Conservation (phyloP, 257 asterid genomes). For the Lantana camara region DNA sequence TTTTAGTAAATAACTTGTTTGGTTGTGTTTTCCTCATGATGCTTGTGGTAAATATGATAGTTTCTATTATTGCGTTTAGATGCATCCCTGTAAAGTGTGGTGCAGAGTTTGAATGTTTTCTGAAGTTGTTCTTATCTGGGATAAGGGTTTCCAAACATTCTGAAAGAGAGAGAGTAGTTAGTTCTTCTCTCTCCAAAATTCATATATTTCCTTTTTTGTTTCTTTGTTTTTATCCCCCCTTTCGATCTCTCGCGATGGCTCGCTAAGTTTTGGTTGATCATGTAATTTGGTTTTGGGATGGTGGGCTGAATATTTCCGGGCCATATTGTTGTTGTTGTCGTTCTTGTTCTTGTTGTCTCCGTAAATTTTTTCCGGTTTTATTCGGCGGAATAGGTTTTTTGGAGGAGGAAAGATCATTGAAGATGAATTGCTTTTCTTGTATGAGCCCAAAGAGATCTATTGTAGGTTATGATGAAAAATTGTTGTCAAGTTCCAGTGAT, state of each 20-base stretch:
- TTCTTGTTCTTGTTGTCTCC: slow-evolving; percentile 23
- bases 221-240: neutral
- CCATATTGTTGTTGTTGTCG: slow-evolving; percentile 17
- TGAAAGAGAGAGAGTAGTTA: slow-evolving; percentile 33
- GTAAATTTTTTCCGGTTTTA: slow-evolving; percentile 15
- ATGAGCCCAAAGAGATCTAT: slow-evolving; percentile 36
- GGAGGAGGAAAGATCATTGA: slow-evolving; percentile 7
- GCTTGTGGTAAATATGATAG: slow-evolving; percentile 23
- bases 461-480: slow-evolving; percentile 42
- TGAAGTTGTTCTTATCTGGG: slow-evolving; percentile 20
- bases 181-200: slow-evolving; percentile 35
- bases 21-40: slow-evolving; percentile 26
- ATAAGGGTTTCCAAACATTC: slow-evolving; percentile 31
- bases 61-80: slow-evolving; percentile 16
- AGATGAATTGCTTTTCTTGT: slow-evolving; percentile 66
- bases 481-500: slow-evolving; percentile 34
- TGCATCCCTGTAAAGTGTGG: slow-evolving; percentile 24
- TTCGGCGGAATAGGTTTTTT: slow-evolving; percentile 16
- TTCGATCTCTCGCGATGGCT: slow-evolving; percentile 3
- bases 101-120: slow-evolving; percentile 11
- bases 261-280: slow-evolving; percentile 2
- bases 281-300: slow-evolving; percentile 30
- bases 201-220: neutral
- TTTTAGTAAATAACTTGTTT: slow-evolving; percentile 22
- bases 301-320: slow-evolving; percentile 19